Base-by-base conservation (phyloP, 2,329 filamentous ascomycete genomes). In the Ceratocystis papillata region DNA sequence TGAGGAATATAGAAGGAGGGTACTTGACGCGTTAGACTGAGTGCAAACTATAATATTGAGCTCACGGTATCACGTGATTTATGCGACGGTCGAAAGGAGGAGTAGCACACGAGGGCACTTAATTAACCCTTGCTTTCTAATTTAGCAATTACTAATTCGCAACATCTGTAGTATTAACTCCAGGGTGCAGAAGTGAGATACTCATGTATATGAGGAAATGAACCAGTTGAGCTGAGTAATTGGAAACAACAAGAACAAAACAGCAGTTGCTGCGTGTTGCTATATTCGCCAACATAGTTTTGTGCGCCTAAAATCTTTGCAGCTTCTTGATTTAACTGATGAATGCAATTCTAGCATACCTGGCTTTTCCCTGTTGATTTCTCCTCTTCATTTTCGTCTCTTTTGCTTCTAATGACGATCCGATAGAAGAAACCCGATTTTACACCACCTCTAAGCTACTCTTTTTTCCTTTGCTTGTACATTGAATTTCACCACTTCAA, bases 261-360 rank as follows among this genome's bases (percentile, higher is more conserved):
- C 28, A 59, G 22, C 12, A 17, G 55, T 59, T 33, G 55, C 33
- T 59, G 28, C 28, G 30, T 59, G 7, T 37, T 37, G 28, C 5
- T 59, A 37, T 59, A 57, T 59, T 59, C 6, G 8, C 20, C 55
- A 59, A 59, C n/a, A 30, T 59, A 28, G 7, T 59, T 37, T 59
- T 59, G 55, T 59, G 55, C 55, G 55, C 46, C 30, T 28, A 59
- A 33, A 62, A 62, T 30, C 15, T 64, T 41, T 33, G 46, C 62
- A 25, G 28, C 46, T 64, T 55, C 15, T 25, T 55, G 8, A 37
- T 37, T 59, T 59, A 25, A 41, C 37, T 41, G 12, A 41, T 15
- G 37, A 41, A 41, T 41, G 37, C 37, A 41, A 59, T 37, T 59
- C 28, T 37, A 30, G 55, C 22, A 59, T 59, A 59, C 20, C 28